phyloP scores from a whole-genome alignment of 2,329 filamentous ascomycete genomes.

The Graphilbum sp. region DNA sequence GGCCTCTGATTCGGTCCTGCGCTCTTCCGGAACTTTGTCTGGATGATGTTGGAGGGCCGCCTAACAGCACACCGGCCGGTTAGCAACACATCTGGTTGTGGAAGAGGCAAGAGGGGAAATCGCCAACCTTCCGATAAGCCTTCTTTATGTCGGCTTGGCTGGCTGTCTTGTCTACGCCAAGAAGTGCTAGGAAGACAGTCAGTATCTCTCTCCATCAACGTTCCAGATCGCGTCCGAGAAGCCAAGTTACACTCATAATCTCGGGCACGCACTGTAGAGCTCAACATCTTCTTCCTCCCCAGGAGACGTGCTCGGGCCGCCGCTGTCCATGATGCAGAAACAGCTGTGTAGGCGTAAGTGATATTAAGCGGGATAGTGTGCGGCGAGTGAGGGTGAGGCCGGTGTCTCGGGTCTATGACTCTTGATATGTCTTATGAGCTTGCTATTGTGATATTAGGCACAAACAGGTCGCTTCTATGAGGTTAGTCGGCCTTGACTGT shows the following conservation, averaged over 20 bases:
- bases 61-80: conserved; percentile 24
- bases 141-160: conserved; percentile 78
- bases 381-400: too few relatives aligned
- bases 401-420: too few relatives aligned
- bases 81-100: background rate
- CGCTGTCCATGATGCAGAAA: conserved; percentile 11
- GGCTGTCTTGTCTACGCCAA: conserved; percentile 57
- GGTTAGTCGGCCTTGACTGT: too few relatives aligned
- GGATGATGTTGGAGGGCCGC: conserved; percentile 79
- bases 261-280: conserved; percentile 32
- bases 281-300: conserved; percentile 31
- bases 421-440: too few relatives aligned
- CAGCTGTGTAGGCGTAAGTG: too few relatives aligned
- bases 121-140: conserved; percentile 76
- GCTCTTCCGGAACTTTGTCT: conserved; percentile 81
- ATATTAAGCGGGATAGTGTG: too few relatives aligned
- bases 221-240: too few relatives aligned
- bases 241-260: too few relatives aligned
- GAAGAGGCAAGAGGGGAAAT: too few relatives aligned
- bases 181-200: conserved; percentile 41
- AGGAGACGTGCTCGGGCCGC: conserved; percentile 9
- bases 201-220: too few relatives aligned
- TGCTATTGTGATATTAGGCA: too few relatives aligned
- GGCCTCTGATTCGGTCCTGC: conserved; percentile 70
- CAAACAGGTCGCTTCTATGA: too few relatives aligned